Conservation (phyloP, 768 basidiomycete genomes). For the Mycena latifolia region DNA sequence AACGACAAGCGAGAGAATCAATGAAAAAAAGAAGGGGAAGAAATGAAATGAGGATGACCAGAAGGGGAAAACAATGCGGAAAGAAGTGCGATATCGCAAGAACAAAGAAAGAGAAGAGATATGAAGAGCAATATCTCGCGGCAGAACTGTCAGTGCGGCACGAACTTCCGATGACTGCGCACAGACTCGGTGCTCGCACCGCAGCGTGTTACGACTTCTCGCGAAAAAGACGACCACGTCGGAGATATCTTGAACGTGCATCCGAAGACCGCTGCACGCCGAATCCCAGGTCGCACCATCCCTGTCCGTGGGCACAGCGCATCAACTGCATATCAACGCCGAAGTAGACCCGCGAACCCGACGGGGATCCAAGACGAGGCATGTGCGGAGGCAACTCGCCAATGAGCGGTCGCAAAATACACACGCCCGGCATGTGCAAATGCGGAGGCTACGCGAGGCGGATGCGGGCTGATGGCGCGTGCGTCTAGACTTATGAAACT, state of each 20-base stretch:
- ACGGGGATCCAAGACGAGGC: not conserved
- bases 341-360: conserved; percentile 2
- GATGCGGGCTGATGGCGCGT: not conserved
- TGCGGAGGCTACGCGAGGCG: no score
- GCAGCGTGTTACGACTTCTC: not conserved
- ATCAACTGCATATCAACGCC: not conserved
- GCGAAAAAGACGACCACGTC: not conserved
- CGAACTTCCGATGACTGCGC: not conserved
- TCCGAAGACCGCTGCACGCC: conserved; percentile 5
- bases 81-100: conserved; percentile 18
- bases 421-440: not conserved
- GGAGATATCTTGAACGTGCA: conserved; percentile 20
- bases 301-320: conserved; percentile 10
- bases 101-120: conserved; percentile 16
- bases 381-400: not conserved
- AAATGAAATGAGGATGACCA: not conserved
- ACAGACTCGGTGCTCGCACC: conserved; percentile 8
- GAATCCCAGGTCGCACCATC: conserved; percentile 12
- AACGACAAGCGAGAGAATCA: not conserved
- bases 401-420: no score
- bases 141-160: conserved; percentile 5
- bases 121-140: conserved; percentile 3
- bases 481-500: not conserved
- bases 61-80: conserved; percentile 8
- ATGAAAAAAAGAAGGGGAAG: not conserved